Conservation (phyloP, 352 stramenopile genomes). For the Phytophthora tentaculata region DNA sequence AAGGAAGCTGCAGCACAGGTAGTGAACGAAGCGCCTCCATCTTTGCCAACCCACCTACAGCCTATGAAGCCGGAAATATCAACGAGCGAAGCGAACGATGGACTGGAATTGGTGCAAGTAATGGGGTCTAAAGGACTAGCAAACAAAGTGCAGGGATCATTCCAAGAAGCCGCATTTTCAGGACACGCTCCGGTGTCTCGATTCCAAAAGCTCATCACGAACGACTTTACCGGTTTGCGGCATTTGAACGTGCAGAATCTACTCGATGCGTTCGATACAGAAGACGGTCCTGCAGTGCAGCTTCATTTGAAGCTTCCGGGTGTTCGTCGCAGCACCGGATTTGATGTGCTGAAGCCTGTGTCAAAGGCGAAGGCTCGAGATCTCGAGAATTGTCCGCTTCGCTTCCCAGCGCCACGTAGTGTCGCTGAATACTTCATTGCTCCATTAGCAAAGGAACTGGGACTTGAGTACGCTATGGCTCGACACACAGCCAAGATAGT, state of each 20-base stretch:
- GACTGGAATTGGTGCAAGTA: constrained; percentile 24
- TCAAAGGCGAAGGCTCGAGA: constrained; percentile 22
- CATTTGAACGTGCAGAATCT: constrained; percentile 33
- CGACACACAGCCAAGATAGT: constrained; percentile 24
- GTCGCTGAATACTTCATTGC: constrained; percentile 28
- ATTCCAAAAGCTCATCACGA: constrained; percentile 41
- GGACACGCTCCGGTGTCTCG: constrained; percentile 35
- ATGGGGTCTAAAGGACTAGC: constrained; percentile 40
- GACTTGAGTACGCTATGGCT: constrained; percentile 29
- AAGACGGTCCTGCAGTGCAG: constrained; percentile 22
- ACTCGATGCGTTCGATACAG: constrained; percentile 27
- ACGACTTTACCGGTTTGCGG: constrained; percentile 33
- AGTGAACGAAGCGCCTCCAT: not conserved
- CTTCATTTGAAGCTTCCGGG: constrained; percentile 6
- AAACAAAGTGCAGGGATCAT: constrained; percentile 31
- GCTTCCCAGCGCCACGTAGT: constrained; percentile 32
- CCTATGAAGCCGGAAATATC: not conserved
- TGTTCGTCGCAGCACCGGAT: constrained; percentile 9
- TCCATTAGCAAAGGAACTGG: constrained; percentile 39
- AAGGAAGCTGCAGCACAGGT: not conserved
- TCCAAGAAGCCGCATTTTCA: constrained; percentile 19
- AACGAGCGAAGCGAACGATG: not conserved
- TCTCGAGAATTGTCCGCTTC: constrained; percentile 27
- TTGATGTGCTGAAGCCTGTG: constrained; percentile 15
- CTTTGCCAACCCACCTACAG: not conserved